Evolutionary conservation across 129 eudicot genomes (phyloP).

Genomic region (Saussurea involucrata): DNA sequence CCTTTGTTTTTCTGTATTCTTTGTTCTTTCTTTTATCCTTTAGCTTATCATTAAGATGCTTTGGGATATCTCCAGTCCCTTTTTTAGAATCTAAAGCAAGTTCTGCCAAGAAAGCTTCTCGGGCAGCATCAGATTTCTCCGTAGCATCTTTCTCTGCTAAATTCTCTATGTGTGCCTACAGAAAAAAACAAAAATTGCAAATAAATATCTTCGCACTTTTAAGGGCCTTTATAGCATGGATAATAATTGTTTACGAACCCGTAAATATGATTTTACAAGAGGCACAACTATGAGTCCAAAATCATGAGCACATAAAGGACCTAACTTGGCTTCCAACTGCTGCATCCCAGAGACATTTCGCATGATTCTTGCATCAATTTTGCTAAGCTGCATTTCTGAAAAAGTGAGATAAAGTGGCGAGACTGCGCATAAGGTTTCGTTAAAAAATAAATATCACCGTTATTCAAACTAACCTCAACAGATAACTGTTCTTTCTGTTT

Average conservation of each 20-base stretch:
- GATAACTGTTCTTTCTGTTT: slow-evolving; percentile 79
- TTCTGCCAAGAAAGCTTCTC: slow-evolving; percentile 97
- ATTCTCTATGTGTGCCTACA: slow-evolving; percentile 84
- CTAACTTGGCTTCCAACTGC: slow-evolving; percentile 81
- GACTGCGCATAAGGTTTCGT: background rate
- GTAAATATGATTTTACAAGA: slow-evolving; percentile 72
- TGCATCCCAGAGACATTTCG: slow-evolving; percentile 61
- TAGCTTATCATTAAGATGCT: slow-evolving; percentile 58
- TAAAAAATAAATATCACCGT: slow-evolving; percentile 5
- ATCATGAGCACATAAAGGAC: slow-evolving; percentile 65
- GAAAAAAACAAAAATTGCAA: slow-evolving; percentile 7
- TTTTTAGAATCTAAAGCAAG: slow-evolving; percentile 82
- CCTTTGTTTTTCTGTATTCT: slow-evolving; percentile 68
- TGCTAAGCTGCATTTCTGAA: slow-evolving; percentile 74
- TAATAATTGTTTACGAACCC: slow-evolving; percentile 50
- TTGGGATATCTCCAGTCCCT: slow-evolving; percentile 47
- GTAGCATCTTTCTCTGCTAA: slow-evolving; percentile 97
- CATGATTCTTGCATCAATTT: slow-evolving; percentile 79
- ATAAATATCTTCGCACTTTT: background rate
- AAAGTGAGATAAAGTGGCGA: slow-evolving; percentile 35
- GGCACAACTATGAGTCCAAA: slow-evolving; percentile 64
- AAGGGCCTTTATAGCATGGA: background rate
- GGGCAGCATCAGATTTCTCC: slow-evolving; percentile 96
- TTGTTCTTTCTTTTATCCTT: slow-evolving; percentile 83
- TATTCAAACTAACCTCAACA: slow-evolving; percentile 60